A percentile compares a stretch with the other conserved stretches of the same genome.
Evolutionary conservation across 2,329 filamentous ascomycete species (phyloP).

Genomic region (Botrytis fragariae): DNA sequence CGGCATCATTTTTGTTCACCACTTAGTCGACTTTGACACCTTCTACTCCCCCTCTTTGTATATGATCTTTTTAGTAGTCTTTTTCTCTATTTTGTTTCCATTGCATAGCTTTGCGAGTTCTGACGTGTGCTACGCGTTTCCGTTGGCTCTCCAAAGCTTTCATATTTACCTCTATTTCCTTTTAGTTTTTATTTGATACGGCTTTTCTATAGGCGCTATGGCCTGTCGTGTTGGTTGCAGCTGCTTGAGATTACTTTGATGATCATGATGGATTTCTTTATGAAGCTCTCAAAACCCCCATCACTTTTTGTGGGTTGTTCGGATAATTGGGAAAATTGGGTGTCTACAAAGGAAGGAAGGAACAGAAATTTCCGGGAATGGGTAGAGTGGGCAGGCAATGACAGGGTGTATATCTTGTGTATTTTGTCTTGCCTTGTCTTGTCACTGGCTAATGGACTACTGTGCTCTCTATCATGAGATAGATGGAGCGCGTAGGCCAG

Average conservation of each 20-base stretch:
- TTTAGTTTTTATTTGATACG: constrained; percentile 18
- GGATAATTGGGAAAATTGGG: constrained; percentile 11
- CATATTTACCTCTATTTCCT: constrained; percentile 7
- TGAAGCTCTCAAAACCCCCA: constrained; percentile 14
- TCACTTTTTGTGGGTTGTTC: constrained; percentile 9
- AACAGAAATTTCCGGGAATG: constrained; percentile 5
- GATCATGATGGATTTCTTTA: constrained; percentile 22
- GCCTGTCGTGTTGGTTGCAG: constrained; percentile 13
- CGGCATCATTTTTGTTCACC: constrained; percentile 1
- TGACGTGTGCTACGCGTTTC: constrained; percentile 15
- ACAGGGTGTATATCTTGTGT: constrained; percentile 8
- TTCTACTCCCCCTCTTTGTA: constrained; percentile 20
- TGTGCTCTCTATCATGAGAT: constrained; percentile 15
- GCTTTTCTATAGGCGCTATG: constrained; percentile 15
- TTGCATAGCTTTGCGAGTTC: constrained; percentile 35
- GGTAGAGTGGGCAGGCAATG: not conserved
- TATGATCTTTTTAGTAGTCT: constrained; percentile 28
- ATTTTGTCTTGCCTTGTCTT: constrained; percentile 2
- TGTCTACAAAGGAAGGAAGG: constrained; percentile 16
- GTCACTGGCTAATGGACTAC: constrained; percentile 4
- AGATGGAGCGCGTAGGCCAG: constrained; percentile 9
- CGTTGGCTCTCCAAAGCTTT: constrained; percentile 13
- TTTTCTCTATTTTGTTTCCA: constrained; percentile 22
- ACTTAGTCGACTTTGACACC: constrained; percentile 17
- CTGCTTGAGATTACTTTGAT: constrained; percentile 18